A percentile compares a stretch with the other conserved stretches of the same genome.
Evolutionary conservation across 1,284 basidiomycete species (phyloP).

Genomic region (Boletus mariae): DNA sequence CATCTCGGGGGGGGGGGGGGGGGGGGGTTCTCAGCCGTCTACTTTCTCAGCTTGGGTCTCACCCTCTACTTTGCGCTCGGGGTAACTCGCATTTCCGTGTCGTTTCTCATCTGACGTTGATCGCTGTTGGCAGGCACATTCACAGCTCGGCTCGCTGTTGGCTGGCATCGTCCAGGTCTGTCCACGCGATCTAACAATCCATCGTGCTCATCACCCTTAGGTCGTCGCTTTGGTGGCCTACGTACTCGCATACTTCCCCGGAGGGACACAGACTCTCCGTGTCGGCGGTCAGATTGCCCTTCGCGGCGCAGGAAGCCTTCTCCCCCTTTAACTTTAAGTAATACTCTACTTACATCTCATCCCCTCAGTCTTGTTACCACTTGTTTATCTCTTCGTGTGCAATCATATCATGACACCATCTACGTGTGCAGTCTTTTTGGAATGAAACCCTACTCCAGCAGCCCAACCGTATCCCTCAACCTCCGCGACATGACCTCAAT

Average conservation of each 20-base stretch:
- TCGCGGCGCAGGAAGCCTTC: slow-evolving; percentile 73
- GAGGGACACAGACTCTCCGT: slow-evolving; percentile 75
- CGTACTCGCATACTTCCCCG: slow-evolving; percentile 88
- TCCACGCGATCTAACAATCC: not conserved
- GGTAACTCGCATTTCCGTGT: slow-evolving; percentile 43
- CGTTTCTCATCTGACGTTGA: not conserved
- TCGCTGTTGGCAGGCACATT: slow-evolving; percentile 52
- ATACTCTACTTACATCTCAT: no score
- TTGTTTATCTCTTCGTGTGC: slow-evolving; percentile 1
- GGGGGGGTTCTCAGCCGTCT: slow-evolving; percentile 82
- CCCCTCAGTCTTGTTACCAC: not conserved
- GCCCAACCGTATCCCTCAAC: slow-evolving; percentile 55
- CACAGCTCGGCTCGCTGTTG: slow-evolving; percentile 81
- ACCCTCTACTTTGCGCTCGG: slow-evolving; percentile 89
- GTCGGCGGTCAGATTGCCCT: slow-evolving; percentile 81
- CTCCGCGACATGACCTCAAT: slow-evolving; percentile 68
- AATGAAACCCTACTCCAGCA: slow-evolving; percentile 30
- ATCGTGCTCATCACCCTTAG: slow-evolving; percentile 33
- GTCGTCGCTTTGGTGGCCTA: slow-evolving; percentile 82
- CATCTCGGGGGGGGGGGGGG: no score
- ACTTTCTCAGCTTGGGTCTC: slow-evolving; percentile 75
- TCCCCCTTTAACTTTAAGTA: slow-evolving; percentile 56
- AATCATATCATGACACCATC: not conserved
- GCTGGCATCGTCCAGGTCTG: slow-evolving; percentile 73
- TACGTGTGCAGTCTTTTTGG: not conserved